These are phyloP conservation scores for Microbotryum violaceum DNA, from an alignment of 1,284 basidiomycete genomes.

Conservation along the genomic window DNA sequence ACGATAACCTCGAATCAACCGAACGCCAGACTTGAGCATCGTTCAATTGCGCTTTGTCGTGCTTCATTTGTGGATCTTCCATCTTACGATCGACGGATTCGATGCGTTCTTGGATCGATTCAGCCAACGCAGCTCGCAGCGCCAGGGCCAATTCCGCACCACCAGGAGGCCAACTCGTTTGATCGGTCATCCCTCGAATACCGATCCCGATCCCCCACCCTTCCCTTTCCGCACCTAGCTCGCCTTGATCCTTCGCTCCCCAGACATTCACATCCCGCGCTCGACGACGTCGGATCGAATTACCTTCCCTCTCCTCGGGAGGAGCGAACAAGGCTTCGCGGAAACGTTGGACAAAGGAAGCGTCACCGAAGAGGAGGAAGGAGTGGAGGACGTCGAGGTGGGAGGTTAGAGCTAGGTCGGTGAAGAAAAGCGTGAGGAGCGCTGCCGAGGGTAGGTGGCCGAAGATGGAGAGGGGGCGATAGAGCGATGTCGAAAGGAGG, in stretches of 20 bases:
- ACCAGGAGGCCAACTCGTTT: conserved; percentile 5
- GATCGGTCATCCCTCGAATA: conserved; percentile 1
- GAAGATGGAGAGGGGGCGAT: background rate
- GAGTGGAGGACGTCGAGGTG: conserved; percentile 7
- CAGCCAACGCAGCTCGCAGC: conserved; percentile 1
- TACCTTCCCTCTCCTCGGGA: conserved; percentile 3
- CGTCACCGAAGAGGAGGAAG: conserved; percentile 7
- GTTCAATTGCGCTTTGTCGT: background rate
- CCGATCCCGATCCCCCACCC: conserved; percentile 1
- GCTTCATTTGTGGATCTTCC: no score
- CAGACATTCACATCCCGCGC: background rate
- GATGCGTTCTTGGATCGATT: background rate
- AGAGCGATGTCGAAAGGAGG: conserved; percentile 1
- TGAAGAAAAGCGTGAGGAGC: conserved; percentile 6
- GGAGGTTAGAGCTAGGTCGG: conserved; percentile 3
- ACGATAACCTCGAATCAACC: background rate
- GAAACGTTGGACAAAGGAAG: conserved; percentile 1
- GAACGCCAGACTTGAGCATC: background rate
- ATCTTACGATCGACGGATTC: background rate
- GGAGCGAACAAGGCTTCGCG: conserved; percentile 5
- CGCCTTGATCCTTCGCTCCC: background rate
- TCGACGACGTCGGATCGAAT: background rate
- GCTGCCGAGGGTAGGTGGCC: conserved; percentile 5
- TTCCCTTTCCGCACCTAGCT: background rate
- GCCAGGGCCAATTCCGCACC: conserved; percentile 1